phyloP scores from a whole-genome alignment of 176 grass and related monocot genomes.

The Aegilops longissima region DNA sequence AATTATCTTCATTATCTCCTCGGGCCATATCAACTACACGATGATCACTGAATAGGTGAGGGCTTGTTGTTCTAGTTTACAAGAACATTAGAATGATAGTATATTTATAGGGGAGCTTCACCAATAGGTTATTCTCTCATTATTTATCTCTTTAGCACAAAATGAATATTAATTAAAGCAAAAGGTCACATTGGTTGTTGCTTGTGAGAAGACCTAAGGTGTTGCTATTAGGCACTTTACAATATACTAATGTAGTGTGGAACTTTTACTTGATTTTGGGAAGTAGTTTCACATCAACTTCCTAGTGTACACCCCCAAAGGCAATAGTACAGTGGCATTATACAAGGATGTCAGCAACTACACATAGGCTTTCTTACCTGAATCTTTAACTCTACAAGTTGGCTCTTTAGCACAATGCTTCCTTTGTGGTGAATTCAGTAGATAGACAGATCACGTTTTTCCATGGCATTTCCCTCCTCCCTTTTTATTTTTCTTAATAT shows the following conservation, averaged over 20 bases:
- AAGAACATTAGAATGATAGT: background rate
- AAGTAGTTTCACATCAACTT: background rate
- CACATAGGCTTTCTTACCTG: background rate
- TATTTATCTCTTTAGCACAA: background rate
- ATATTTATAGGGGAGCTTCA: background rate
- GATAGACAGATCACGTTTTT: background rate
- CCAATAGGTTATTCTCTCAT: background rate
- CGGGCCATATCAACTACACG: background rate
- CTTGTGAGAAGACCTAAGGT: background rate
- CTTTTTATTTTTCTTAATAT: background rate
- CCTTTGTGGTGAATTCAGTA: background rate
- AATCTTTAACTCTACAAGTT: background rate
- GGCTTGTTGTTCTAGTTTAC: background rate
- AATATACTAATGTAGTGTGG: background rate
- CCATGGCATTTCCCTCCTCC: background rate
- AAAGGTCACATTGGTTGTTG: background rate
- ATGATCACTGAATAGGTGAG: background rate
- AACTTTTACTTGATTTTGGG: background rate
- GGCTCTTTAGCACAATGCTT: background rate
- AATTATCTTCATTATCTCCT: background rate
- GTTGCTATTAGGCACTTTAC: background rate
- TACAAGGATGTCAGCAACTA: background rate
- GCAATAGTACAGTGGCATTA: background rate
- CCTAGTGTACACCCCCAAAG: background rate
- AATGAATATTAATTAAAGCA: background rate